Conservation (phyloP, 2,329 filamentous ascomycete genomes). For the Davidsoniella australis region DNA sequence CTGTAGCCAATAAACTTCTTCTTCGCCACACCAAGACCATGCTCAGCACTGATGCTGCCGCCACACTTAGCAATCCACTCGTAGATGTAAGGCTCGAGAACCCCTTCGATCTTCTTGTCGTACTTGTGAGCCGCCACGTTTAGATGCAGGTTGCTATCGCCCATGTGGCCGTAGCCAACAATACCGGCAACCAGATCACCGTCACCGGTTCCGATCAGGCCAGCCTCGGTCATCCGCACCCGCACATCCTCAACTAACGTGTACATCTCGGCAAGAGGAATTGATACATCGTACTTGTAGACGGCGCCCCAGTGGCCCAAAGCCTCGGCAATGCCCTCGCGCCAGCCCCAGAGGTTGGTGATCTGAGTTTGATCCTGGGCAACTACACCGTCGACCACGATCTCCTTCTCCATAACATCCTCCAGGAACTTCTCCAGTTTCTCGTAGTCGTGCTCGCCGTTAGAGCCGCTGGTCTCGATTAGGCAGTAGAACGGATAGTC, state of each 20-base stretch:
- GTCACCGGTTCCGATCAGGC: constrained; percentile 60
- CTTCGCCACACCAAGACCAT: constrained; percentile 86
- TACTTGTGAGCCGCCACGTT: constrained; percentile 74
- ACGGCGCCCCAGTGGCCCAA: constrained; percentile 82
- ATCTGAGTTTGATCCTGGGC: constrained; percentile 89
- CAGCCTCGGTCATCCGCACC: constrained; percentile 52
- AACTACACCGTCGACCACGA: constrained; percentile 76
- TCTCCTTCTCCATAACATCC: constrained; percentile 72
- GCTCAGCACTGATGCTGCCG: constrained; percentile 92
- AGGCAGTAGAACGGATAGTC: constrained; percentile 91
- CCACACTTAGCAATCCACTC: constrained; percentile 83
- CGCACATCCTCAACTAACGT: constrained; percentile 72
- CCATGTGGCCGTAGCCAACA: constrained; percentile 97
- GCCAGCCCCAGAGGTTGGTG: constrained; percentile 72
- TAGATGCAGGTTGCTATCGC: constrained; percentile 85
- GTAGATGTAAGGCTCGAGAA: constrained; percentile 87
- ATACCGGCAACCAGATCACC: constrained; percentile 50
- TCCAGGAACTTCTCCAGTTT: constrained; percentile 87
- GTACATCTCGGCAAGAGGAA: constrained; percentile 78
- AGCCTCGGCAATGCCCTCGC: constrained; percentile 82
- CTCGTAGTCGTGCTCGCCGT: constrained; percentile 78
- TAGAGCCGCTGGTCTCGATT: constrained; percentile 90
- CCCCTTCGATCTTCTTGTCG: constrained; percentile 71
- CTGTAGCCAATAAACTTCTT: constrained; percentile 92
- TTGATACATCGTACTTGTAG: constrained; percentile 97